Base-by-base conservation (phyloP, 352 stramenopile genomes). In the Pythium utonaiense region DNA sequence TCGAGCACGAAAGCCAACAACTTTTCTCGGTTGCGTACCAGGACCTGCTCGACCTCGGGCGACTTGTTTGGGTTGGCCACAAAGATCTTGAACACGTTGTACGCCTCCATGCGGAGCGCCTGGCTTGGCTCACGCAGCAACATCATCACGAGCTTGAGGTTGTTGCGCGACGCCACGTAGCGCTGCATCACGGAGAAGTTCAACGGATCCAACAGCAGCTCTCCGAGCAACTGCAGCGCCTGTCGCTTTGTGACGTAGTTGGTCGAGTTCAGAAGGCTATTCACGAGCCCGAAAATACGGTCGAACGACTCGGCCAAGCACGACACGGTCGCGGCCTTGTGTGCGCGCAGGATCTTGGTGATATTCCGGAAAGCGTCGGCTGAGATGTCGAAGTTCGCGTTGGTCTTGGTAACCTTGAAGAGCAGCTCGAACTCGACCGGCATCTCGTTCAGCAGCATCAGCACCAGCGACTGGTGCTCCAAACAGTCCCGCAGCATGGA, bases 61-160 rank as follows among this genome's bases (percentile, higher is more conserved):
- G 83, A 88, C 52, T 93, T 95, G 67, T 87, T 86, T 33, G 85
- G 85, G 57, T 95, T 95, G 9, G 83, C 85, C 36, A 95, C 83
- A 56, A 95, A 94, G 62, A 95, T 91, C 66, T 95, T 95, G 60
- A 95, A 95, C 45, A 95, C 78, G 57, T 95, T 78, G 60, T 91
- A 95, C 16, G 85, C 83, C 54, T 95, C 85, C 74, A 91, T 88
- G 31, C 78, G 83, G 57, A 95, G 62, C 1, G 79, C 80, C 50
- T 90, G 72, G 60, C 85, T 95, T 0, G 78, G 74, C 44, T 92
- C 80, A 25, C 85, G 81, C 51, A 95, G 62, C 42, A 93, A 48
- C 48, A 87, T 44, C 83, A 95, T 91, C 30, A 91, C 67, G 22
- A 80, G 64, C 67, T 86, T 86, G 27, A 95, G 69, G 57, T 95